Evolutionary conservation across 2,329 filamentous ascomycete species (phyloP).

Genomic region (Exophiala spinifera): DNA sequence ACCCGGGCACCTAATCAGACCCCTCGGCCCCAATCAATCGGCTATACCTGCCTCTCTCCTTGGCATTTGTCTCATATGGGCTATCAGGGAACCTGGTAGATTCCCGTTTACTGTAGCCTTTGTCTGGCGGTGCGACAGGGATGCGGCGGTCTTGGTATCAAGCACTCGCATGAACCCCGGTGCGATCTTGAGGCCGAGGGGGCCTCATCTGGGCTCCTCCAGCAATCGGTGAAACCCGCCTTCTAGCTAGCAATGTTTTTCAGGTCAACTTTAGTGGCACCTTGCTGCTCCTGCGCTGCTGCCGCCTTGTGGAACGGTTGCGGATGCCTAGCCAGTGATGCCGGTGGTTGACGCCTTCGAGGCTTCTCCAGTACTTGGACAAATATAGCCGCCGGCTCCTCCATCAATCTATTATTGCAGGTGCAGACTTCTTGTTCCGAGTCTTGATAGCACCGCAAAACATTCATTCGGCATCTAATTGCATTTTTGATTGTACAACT

Average conservation of each 20-base stretch:
- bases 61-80: too few species aligned
- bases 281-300: background rate
- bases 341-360: background rate
- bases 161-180: too few species aligned
- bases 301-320: background rate
- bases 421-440: background rate
- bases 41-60: too few species aligned
- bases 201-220: background rate
- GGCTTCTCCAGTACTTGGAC: background rate
- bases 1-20: too few species aligned
- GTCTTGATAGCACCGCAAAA: background rate
- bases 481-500: background rate
- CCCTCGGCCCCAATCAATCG: too few species aligned
- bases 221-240: background rate
- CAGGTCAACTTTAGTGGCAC: background rate
- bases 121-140: too few species aligned
- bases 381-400: background rate
- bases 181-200: too few species aligned
- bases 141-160: too few species aligned
- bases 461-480: background rate
- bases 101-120: too few species aligned
- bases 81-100: too few species aligned
- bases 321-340: background rate
- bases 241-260: background rate
- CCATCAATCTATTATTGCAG: background rate